These are phyloP conservation scores for Neurospora sp. DNA, from an alignment of 495 filamentous ascomycete species.

Conservation along the genomic window DNA sequence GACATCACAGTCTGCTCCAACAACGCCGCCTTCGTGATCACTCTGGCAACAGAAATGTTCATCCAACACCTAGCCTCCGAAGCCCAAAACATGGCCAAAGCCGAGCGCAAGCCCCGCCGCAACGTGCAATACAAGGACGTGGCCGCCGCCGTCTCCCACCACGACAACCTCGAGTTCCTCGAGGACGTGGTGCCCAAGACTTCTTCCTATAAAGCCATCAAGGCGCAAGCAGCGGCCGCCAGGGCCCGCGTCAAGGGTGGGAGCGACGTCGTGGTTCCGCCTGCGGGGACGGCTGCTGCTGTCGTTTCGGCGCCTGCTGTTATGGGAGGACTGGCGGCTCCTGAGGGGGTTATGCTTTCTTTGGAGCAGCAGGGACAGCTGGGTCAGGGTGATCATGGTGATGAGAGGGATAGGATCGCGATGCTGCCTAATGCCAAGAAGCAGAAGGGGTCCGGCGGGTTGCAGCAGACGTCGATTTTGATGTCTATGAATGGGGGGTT, in stretches of 20 bases:
- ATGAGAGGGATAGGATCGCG: not conserved
- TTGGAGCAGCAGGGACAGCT: not conserved
- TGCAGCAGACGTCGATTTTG: not conserved
- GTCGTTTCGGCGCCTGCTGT: not conserved
- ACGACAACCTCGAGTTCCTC: conserved; percentile 93
- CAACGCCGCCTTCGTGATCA: conserved; percentile 90
- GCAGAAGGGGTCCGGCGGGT: conserved; percentile 23
- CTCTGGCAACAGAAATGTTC: conserved; percentile 95
- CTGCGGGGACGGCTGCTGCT: not conserved
- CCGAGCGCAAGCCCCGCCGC: conserved; percentile 81
- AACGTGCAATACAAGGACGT: conserved; percentile 96
- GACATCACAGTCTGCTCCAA: conserved; percentile 78
- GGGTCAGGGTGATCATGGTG: not conserved
- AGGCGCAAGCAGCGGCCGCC: conserved; percentile 39
- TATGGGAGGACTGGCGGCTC: not conserved
- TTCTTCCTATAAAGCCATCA: conserved; percentile 66
- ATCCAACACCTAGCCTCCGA: conserved; percentile 83
- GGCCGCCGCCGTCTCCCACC: conserved; percentile 79
- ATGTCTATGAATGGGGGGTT: not conserved
- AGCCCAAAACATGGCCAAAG: conserved; percentile 76
- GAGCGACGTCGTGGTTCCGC: not conserved
- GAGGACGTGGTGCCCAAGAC: conserved; percentile 84
- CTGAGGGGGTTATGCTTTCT: not conserved
- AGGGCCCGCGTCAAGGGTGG: conserved; percentile 29
- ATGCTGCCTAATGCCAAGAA: conserved; percentile 22